Conservation (phyloP, 2,329 filamentous ascomycete species). For the Hymenoscyphus linearis region DNA sequence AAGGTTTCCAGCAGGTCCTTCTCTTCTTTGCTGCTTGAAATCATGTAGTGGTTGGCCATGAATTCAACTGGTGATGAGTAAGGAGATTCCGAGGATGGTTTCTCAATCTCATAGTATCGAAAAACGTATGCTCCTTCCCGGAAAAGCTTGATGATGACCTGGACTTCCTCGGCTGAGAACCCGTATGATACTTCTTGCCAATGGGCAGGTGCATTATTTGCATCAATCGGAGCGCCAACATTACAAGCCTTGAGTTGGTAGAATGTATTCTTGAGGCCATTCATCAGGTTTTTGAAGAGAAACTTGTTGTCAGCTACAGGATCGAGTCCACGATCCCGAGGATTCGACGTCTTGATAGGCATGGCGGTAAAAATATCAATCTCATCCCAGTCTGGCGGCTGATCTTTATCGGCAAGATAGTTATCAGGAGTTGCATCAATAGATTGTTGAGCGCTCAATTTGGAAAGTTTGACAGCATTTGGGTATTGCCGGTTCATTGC, state of each 20-base stretch:
- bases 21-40: conserved; percentile 90
- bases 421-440: conserved; percentile 64
- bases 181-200: conserved; percentile 96
- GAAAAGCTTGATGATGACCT: conserved; percentile 95
- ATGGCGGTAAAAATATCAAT: conserved; percentile 96
- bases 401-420: conserved; percentile 76
- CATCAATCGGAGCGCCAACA: conserved; percentile 65
- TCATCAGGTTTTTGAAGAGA: conserved; percentile 92
- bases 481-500: conserved; percentile 95
- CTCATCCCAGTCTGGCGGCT: conserved; percentile 90
- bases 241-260: conserved; percentile 93
- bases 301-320: conserved; percentile 97
- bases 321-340: conserved; percentile 80
- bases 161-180: conserved; percentile 94
- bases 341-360: conserved; percentile 92
- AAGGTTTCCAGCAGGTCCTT: conserved; percentile 97
- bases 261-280: conserved; percentile 92
- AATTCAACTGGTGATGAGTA: conserved; percentile 83
- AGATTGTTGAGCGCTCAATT: conserved; percentile 62
- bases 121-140: conserved; percentile 95
- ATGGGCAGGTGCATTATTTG: conserved; percentile 73
- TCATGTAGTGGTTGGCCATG: conserved; percentile 91
- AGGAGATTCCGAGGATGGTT: conserved; percentile 64
- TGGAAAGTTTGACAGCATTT: conserved; percentile 90
- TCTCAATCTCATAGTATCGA: conserved; percentile 91